Evolutionary conservation across 2,329 filamentous ascomycete species (phyloP), one percentile per base, ranked within the genome.

Genomic region (Xylaria hypoxylon): DNA sequence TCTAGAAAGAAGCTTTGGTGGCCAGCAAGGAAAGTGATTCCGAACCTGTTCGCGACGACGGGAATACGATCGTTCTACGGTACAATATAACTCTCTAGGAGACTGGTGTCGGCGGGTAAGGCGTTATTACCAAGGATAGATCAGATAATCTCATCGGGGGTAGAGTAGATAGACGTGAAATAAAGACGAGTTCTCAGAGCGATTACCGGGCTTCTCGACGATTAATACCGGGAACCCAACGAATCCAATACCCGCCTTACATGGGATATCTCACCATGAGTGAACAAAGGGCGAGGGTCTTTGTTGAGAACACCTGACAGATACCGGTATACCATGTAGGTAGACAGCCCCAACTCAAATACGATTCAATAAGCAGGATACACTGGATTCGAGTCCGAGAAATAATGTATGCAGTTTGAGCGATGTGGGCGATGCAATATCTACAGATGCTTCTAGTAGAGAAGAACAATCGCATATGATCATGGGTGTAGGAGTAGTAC

Each of bases 21-120:
- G 71, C 65, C 75, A 76, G 72, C 57, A 69, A 62, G 60, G 68
- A 45, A 72, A 57, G 60, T 71, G 67, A 62, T 63, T 74, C 61
- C 73, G 68, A 64, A 68, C 64, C 28, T 72, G 52, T 44, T 73
- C 68, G 56, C 70, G 65, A 57, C 70, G 71, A 63, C 73, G 70
- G 61, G 77, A 72, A 70, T 81, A 77, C 60, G 77, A 80, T 65
- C 79, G 77, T 68, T 80, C 80, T 79, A 83, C 79, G 57, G 79
- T 78, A 70, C 80, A 75, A 68, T 78, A 80, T 55, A 83, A 71
- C 74, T 83, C 80, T 69, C 80, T 80, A 28, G 81, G 83, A 22
- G 78, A 56, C 78, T 81, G 50, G 81, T 78, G 47, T 80, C 73
- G 62, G 76, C 71, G 67, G 77, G 72, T 17, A 77, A 67, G 62